A percentile compares a stretch with the other conserved stretches of the same genome.
These are phyloP conservation scores for Aegle marmelos DNA, from an alignment of 345 rosid species.

Conservation along the genomic window DNA sequence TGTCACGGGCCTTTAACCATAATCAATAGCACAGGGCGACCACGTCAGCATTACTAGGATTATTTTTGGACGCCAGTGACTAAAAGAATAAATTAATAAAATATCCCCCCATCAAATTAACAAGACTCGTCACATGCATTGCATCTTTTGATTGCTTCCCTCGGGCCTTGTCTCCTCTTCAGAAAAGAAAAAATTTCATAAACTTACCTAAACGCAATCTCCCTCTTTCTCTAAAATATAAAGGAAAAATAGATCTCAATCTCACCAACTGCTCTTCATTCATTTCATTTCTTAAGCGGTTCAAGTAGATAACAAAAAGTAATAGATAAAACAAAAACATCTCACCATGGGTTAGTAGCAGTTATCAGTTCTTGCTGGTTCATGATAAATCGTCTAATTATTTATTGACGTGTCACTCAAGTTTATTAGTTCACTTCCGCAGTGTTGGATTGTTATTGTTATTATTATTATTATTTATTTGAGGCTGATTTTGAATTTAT, in stretches of 20 bases:
- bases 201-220: not conserved
- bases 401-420: not conserved
- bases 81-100: no score
- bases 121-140: not conserved
- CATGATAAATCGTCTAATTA: not conserved
- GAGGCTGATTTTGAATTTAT: constrained; percentile 4
- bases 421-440: not conserved
- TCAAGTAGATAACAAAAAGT: not conserved
- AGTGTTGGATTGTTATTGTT: not conserved
- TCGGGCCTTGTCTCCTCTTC: no score
- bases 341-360: constrained; percentile 8
- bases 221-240: not conserved
- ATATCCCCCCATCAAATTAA: not conserved
- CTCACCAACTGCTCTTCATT: not conserved
- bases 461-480: not conserved
- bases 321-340: not conserved
- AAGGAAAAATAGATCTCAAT: not conserved
- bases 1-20: not conserved
- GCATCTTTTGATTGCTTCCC: not conserved
- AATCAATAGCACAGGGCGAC: not conserved
- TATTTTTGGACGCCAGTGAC: not conserved
- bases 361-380: not conserved
- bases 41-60: not conserved
- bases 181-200: not conserved
- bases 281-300: not conserved